phyloP scores from a whole-genome alignment of 2,329 filamentous ascomycete genomes.

The Trichoderma sp. region DNA sequence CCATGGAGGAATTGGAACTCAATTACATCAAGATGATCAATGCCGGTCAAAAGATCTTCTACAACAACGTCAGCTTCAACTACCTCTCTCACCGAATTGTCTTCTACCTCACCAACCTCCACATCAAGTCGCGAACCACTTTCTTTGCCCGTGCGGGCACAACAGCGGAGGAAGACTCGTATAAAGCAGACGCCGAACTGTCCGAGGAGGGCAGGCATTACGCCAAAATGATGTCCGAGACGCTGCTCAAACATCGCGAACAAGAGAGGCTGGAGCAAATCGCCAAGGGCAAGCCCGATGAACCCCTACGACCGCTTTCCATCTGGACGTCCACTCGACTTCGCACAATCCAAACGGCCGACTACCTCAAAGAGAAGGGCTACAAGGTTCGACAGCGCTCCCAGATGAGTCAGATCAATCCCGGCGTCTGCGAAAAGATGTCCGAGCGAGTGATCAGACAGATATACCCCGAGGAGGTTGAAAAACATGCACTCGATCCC shows the following conservation, averaged over 20 bases:
- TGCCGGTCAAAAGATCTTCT: conserved; percentile 86
- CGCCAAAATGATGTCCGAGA: conserved; percentile 81
- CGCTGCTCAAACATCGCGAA: conserved; percentile 79
- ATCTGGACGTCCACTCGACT: conserved; percentile 95
- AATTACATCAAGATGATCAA: conserved; percentile 99
- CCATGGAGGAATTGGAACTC: conserved; percentile 89
- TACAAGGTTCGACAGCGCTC: conserved; percentile 89
- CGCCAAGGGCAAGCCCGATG: conserved; percentile 66
- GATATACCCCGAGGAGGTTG: conserved; percentile 86
- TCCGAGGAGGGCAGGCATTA: conserved; percentile 81
- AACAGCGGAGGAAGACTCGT: conserved; percentile 84
- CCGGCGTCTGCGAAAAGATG: conserved; percentile 93
- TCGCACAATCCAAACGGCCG: conserved; percentile 86
- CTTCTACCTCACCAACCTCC: conserved; percentile 95
- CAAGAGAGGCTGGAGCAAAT: conserved; percentile 73
- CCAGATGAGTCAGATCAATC: conserved; percentile 97
- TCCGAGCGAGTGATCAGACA: conserved; percentile 78
- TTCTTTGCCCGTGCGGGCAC: conserved; percentile 91
- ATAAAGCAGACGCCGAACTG: conserved; percentile 85
- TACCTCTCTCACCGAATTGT: conserved; percentile 97
- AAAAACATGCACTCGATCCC: conserved; percentile 90
- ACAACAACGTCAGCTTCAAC: conserved; percentile 96
- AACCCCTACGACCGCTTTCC: conserved; percentile 75
- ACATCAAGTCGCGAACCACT: conserved; percentile 92
- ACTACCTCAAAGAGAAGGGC: conserved; percentile 75